A percentile compares a stretch with the other conserved stretches of the same genome.
Evolutionary conservation across 371 early-diverging fungal species (phyloP).

Genomic region (Circinella minor): DNA sequence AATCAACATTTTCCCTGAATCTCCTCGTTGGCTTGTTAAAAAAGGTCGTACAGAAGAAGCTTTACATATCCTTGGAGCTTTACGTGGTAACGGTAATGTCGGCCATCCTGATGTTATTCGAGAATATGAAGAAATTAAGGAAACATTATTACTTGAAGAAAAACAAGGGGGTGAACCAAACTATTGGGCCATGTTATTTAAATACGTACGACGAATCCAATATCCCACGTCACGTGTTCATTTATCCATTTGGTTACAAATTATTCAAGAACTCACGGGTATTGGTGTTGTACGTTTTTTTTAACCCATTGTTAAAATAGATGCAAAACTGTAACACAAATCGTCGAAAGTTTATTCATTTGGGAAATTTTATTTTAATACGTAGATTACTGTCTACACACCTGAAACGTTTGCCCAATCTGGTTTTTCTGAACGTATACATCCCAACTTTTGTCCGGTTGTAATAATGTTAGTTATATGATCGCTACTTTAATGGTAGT

Average conservation of each 20-base stretch:
- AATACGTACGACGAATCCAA: constrained; percentile 39
- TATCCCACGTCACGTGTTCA: constrained; percentile 49
- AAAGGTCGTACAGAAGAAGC: constrained; percentile 33
- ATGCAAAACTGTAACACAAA: no score
- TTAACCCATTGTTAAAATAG: no score
- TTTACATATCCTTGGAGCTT: constrained; percentile 36
- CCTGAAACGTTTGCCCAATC: constrained; percentile 39
- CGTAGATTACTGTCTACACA: constrained; percentile 47
- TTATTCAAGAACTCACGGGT: constrained; percentile 48
- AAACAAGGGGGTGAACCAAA: constrained; percentile 38
- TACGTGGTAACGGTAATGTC: constrained; percentile 42
- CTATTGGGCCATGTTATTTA: constrained; percentile 41
- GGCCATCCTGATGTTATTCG: constrained; percentile 36
- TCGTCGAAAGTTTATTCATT: no score
- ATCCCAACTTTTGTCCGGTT: constrained; percentile 42
- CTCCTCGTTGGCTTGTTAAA: constrained; percentile 56
- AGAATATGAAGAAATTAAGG: constrained; percentile 39
- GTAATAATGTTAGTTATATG: constrained; percentile 46
- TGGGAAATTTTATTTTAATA: neutral
- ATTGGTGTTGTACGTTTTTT: constrained; percentile 35
- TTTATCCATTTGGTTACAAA: constrained; percentile 45
- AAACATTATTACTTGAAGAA: constrained; percentile 31
- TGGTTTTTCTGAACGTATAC: constrained; percentile 35
- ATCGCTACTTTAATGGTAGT: constrained; percentile 40
- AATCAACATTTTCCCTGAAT: constrained; percentile 48